phyloP scores from a whole-genome alignment of 2,329 filamentous ascomycete genomes.

The Byssoonygena ceratinophila region DNA sequence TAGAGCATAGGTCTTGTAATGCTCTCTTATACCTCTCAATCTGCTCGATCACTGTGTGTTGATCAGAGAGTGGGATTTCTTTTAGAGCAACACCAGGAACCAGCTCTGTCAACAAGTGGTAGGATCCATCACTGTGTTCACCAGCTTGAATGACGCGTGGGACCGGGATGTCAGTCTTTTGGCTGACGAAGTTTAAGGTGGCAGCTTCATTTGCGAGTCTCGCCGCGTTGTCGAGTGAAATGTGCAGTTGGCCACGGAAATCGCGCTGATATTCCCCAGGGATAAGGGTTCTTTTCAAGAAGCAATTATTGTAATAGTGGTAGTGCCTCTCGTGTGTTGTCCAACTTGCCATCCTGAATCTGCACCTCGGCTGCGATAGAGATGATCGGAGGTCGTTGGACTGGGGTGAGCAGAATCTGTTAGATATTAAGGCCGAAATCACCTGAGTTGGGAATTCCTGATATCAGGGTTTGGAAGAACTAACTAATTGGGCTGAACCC shows the following conservation, averaged over 20 bases:
- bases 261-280: not conserved
- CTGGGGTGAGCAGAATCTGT: not conserved
- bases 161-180: constrained; percentile 12
- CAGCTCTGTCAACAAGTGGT: constrained; percentile 5
- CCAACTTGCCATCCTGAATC: constrained; percentile 2
- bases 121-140: constrained; percentile 7
- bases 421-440: too few relatives aligned
- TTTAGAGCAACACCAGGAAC: constrained; percentile 1
- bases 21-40: constrained; percentile 1
- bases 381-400: not conserved
- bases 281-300: constrained; percentile 1
- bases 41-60: constrained; percentile 3
- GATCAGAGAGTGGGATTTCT: not conserved
- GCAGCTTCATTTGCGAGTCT: constrained; percentile 14
- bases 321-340: constrained; percentile 5
- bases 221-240: constrained; percentile 1
- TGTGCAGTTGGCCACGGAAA: constrained; percentile 1
- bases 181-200: constrained; percentile 7
- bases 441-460: too few relatives aligned
- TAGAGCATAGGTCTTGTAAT: not conserved
- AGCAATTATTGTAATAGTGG: not conserved
- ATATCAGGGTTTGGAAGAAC: too few relatives aligned
- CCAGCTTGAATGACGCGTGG: constrained; percentile 5
- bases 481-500: too few relatives aligned
- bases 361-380: not conserved